phyloP scores from a whole-genome alignment of 2,329 filamentous ascomycete genomes.

The Cercospora zeina region DNA sequence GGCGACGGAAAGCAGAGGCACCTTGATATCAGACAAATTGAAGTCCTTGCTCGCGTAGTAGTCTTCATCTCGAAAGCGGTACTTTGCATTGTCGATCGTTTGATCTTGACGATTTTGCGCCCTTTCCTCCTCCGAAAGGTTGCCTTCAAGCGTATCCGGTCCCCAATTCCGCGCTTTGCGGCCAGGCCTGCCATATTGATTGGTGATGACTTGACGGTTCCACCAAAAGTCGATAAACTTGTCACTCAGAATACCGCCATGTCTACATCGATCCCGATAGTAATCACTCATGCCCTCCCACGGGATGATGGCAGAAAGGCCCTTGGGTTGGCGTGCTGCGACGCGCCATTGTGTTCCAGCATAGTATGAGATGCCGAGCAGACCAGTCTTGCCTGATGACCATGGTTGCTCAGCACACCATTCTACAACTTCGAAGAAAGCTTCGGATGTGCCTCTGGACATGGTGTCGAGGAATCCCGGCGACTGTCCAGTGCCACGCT shows the following conservation, averaged over 20 bases:
- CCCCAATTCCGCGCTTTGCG: slow-evolving; percentile 55
- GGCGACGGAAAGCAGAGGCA: slow-evolving; percentile 65
- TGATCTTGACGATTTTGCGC: slow-evolving; percentile 49
- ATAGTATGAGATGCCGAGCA: slow-evolving; percentile 50
- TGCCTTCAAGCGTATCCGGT: slow-evolving; percentile 57
- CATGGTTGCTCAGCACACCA: slow-evolving; percentile 46
- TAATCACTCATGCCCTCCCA: slow-evolving; percentile 53
- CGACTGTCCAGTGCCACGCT: slow-evolving; percentile 37
- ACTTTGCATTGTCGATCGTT: slow-evolving; percentile 48
- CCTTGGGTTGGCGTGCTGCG: slow-evolving; percentile 46
- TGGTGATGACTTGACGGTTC: slow-evolving; percentile 65
- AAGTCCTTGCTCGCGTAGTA: slow-evolving; percentile 69
- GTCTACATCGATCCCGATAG: slow-evolving; percentile 51
- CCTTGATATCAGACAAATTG: slow-evolving; percentile 63
- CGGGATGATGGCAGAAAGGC: slow-evolving; percentile 48
- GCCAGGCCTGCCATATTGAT: slow-evolving; percentile 63
- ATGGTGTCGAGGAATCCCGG: slow-evolving; percentile 48
- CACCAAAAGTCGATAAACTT: slow-evolving; percentile 63
- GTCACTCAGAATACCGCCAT: slow-evolving; percentile 46
- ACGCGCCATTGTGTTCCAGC: slow-evolving; percentile 48
- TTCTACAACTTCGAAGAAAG: slow-evolving; percentile 51
- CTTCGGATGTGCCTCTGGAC: slow-evolving; percentile 50
- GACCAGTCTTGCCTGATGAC: slow-evolving; percentile 49
- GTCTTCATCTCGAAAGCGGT: slow-evolving; percentile 61
- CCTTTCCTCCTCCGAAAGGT: slow-evolving; percentile 56